Evolutionary conservation across 371 early-diverging fungal species (phyloP).

Genomic region (Blyttiomyces sp.): DNA sequence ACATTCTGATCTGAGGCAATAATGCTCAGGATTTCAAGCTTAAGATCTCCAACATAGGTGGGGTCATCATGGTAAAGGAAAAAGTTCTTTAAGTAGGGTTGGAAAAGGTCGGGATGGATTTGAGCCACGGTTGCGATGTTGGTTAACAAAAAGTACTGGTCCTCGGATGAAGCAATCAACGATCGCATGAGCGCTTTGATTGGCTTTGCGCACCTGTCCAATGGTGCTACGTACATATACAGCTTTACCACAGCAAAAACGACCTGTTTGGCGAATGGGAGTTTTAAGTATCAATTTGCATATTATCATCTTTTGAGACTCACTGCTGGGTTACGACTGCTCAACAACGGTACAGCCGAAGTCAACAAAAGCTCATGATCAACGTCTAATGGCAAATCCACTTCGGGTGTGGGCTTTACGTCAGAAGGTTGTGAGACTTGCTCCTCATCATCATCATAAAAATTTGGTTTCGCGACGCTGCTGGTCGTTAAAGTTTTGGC

Average conservation of each 20-base stretch:
- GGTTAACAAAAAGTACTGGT: constrained; percentile 71
- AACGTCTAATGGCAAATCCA: constrained; percentile 15
- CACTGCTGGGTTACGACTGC: constrained; percentile 83
- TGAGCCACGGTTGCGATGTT: constrained; percentile 74
- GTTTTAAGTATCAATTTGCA: not conserved
- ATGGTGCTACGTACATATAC: constrained; percentile 72
- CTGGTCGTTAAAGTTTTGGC: too few relatives aligned
- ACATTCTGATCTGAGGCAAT: constrained; percentile 64
- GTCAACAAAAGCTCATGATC: constrained; percentile 75
- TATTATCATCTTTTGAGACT: constrained; percentile 3
- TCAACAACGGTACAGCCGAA: constrained; percentile 72
- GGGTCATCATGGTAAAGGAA: constrained; percentile 79
- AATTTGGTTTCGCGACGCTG: too few relatives aligned
- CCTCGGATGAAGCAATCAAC: constrained; percentile 66
- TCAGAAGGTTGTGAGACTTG: too few relatives aligned
- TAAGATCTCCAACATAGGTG: constrained; percentile 70
- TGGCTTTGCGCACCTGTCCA: constrained; percentile 55
- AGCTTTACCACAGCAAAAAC: constrained; percentile 74
- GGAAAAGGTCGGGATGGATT: constrained; percentile 68
- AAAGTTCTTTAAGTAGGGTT: constrained; percentile 70
- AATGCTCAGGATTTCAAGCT: constrained; percentile 77
- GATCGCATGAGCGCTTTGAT: constrained; percentile 75
- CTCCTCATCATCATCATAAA: too few relatives aligned
- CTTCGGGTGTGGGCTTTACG: too few relatives aligned
- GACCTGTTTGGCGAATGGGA: constrained; percentile 57